Evolutionary conservation across 306 rosid species (phyloP), one percentile per base, ranked within the genome.

Genomic region (Cyclanthera cordifolia): DNA sequence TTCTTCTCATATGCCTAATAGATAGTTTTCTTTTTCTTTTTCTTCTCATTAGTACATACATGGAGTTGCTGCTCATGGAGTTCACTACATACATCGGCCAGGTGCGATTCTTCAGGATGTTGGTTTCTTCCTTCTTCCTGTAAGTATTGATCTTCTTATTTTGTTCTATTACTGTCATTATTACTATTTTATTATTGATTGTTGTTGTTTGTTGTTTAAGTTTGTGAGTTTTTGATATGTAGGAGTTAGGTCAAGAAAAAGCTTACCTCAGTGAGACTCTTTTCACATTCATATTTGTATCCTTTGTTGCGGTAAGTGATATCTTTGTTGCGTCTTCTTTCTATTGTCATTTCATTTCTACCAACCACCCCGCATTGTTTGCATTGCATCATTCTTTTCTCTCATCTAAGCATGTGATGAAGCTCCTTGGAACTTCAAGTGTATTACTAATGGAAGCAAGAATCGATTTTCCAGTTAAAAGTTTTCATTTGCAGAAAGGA

Each of bases 61-160:
- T 77, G 99, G 97, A 79, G 76, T 94, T 76, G 96, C 97, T 82
- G 99, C 99, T 56, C 82, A 83, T 53, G 99, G 99, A 72, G 96
- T 94, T 80, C 99, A 94, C 76, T 94, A 88, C 78, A 78, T 94
- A 37, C 99, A 94, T 80, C 84, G 82, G 71, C 96, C 99, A 4
- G 99, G 97, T 61, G 95, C 97, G 57, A 74, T 82, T 2, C 91
- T 94, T 66, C 99, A 94, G 85, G 99, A 94, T 73, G 79, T 81
- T 74, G 99, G 99, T 30, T 94, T 88, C 83, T 53, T 73, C 11
- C 78, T 94, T 81, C 96, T 92, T 75, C 96, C 95, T 74, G 98
- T 92, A 49, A 1, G 93, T 79, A 68, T 28, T 43, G 30, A 17
- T 75, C 67, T 21, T 23, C 28, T 43, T 48, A 45, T 79, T 76